These are phyloP conservation scores for Mycena citricolor DNA, from an alignment of 1,284 basidiomycete genomes.

Conservation along the genomic window DNA sequence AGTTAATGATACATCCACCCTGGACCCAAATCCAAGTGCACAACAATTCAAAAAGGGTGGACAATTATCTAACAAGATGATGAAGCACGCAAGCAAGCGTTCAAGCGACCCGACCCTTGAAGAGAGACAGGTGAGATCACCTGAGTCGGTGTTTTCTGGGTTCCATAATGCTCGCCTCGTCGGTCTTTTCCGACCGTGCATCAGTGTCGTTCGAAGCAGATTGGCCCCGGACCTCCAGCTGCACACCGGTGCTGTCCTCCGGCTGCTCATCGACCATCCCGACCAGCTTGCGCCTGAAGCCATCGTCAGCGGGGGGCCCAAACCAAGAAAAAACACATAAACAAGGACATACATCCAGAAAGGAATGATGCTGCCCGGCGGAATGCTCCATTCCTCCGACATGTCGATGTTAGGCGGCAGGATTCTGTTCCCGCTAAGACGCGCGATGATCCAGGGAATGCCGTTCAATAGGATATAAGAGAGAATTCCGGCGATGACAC, in stretches of 20 bases:
- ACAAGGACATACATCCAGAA: constrained; percentile 61
- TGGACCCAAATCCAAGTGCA: too few relatives aligned
- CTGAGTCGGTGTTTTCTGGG: too few relatives aligned
- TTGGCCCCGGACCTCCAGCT: constrained; percentile 18
- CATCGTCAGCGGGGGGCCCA: neutral
- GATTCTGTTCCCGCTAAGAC: constrained; percentile 58
- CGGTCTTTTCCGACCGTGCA: constrained; percentile 21
- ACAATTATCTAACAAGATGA: too few relatives aligned
- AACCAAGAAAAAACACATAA: neutral
- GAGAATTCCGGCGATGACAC: constrained; percentile 79
- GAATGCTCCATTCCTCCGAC: constrained; percentile 67
- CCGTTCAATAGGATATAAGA: constrained; percentile 78
- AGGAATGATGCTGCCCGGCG: constrained; percentile 68
- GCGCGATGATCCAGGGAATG: constrained; percentile 59
- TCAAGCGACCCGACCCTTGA: too few relatives aligned
- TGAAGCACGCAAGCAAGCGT: too few relatives aligned
- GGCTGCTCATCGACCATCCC: constrained; percentile 2
- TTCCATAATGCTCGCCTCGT: constrained; percentile 17
- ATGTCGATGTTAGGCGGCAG: constrained; percentile 65
- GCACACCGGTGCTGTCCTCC: constrained; percentile 12
- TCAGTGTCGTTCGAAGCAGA: constrained; percentile 17
- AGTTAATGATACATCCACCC: too few relatives aligned
- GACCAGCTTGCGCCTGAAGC: constrained; percentile 13
- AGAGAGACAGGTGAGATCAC: too few relatives aligned
- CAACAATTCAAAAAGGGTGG: too few relatives aligned